phyloP scores from a whole-genome alignment of 805 yeast genomes.

The Ogataea populi-albae region DNA sequence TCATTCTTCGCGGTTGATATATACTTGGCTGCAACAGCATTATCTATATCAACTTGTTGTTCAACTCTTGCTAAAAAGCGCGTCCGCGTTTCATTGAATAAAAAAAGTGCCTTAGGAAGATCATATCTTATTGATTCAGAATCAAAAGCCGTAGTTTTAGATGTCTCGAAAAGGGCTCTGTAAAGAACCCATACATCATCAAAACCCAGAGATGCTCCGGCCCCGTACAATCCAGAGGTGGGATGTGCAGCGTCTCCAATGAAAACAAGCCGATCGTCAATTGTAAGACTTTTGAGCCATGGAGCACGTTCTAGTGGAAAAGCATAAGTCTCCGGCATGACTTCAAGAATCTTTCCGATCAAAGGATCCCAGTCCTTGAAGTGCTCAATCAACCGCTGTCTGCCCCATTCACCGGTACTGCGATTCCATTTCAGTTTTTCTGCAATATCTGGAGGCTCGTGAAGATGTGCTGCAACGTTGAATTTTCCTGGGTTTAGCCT shows the following conservation, averaged over 20 bases:
- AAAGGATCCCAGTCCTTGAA: conserved; percentile 3
- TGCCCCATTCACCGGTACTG: conserved; percentile 2
- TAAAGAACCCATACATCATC: conserved; percentile 2
- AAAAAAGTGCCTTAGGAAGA: conserved; percentile 2
- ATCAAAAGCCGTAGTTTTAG: not conserved
- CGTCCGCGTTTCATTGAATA: conserved; percentile 8
- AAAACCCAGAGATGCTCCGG: conserved; percentile 2
- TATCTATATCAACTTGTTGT: conserved; percentile 10
- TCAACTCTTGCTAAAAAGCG: conserved; percentile 9
- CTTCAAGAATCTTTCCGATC: not conserved
- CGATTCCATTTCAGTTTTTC: conserved; percentile 1
- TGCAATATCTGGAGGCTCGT: conserved; percentile 1
- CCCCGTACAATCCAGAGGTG: conserved; percentile 2
- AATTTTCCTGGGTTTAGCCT: conserved; percentile 1
- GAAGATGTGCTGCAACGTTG: conserved; percentile 1
- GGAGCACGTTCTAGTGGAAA: conserved; percentile 2
- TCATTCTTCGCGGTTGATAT: conserved; percentile 8
- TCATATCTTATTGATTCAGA: conserved; percentile 1
- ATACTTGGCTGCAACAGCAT: conserved; percentile 6
- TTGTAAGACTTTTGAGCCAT: not conserved
- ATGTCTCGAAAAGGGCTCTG: not conserved
- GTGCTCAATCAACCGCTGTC: conserved; percentile 1
- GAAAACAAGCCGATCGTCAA: conserved; percentile 1
- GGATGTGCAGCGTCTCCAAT: conserved; percentile 4
- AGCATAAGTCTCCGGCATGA: conserved; percentile 1